Percentiles rank a stretch among this genome's conserved stretches.
Evolutionary conservation across 2,329 filamentous ascomycete species (phyloP).

Genomic region (Leptographium galeiforme): DNA sequence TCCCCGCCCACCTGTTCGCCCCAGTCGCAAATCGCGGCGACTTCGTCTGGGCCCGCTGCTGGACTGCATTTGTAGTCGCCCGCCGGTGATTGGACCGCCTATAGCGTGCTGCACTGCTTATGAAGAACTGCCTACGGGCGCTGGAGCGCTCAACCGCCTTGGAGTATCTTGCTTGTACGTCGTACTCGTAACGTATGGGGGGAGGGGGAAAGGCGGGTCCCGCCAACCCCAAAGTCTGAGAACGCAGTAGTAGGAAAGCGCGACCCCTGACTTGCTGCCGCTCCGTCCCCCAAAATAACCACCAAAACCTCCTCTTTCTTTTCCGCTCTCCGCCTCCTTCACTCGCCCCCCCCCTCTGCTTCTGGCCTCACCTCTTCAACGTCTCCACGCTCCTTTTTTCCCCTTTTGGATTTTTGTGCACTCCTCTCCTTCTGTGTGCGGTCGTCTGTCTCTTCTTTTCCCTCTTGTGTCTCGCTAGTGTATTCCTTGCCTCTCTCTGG

Average conservation of each 20-base stretch:
- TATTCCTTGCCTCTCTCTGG: slow-evolving; percentile 2
- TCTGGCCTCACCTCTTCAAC: not conserved
- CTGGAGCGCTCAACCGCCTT: no score
- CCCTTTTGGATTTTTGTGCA: slow-evolving; percentile 1
- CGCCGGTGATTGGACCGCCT: not conserved
- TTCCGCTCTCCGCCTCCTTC: not conserved
- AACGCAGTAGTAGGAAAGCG: slow-evolving; percentile 1
- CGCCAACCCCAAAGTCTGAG: slow-evolving; percentile 1
- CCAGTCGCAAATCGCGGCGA: not conserved
- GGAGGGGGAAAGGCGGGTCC: not conserved
- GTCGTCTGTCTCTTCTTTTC: not conserved
- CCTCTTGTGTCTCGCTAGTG: not conserved
- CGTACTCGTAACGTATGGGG: not conserved
- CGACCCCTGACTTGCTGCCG: slow-evolving; percentile 2
- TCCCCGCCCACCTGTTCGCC: no score
- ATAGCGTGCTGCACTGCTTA: not conserved
- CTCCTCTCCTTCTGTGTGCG: not conserved
- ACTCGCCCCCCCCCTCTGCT: not conserved
- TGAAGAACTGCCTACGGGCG: not conserved
- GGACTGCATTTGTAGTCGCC: not conserved
- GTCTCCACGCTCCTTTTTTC: slow-evolving; percentile 3
- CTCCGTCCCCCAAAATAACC: slow-evolving; percentile 1
- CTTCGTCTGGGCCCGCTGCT: not conserved
- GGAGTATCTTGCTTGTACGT: no score
- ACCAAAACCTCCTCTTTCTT: not conserved